Evolutionary conservation across 495 filamentous ascomycete species (phyloP).

Genomic region (Staphylotrichum longicolle): DNA sequence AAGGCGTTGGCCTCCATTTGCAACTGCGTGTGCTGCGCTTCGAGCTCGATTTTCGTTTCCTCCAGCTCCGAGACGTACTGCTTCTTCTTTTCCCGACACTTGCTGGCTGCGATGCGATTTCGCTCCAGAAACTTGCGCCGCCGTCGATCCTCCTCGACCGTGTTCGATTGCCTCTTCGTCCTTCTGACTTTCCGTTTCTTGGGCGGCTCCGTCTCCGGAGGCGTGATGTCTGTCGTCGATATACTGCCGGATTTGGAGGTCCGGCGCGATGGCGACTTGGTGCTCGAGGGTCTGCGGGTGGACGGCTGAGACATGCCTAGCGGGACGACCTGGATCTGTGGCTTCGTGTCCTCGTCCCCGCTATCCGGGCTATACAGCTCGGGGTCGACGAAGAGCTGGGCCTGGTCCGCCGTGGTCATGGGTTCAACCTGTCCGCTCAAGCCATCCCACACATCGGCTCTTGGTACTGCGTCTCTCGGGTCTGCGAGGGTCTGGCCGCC

Average conservation of each 20-base stretch:
- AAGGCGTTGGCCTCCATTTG: not conserved
- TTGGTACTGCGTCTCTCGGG: constrained; percentile 6
- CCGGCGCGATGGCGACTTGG: constrained; percentile 26
- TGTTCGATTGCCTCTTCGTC: constrained; percentile 16
- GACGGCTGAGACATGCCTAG: constrained; percentile 22
- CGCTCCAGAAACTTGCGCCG: constrained; percentile 64
- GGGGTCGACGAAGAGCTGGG: constrained; percentile 30
- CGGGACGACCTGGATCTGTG: constrained; percentile 25
- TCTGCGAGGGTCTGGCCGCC: constrained; percentile 8
- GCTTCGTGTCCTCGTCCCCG: constrained; percentile 24
- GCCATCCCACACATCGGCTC: constrained; percentile 21
- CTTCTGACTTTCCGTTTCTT: constrained; percentile 26
- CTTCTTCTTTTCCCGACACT: constrained; percentile 87
- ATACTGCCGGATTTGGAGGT: constrained; percentile 25
- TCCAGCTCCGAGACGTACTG: constrained; percentile 64
- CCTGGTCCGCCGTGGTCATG: constrained; percentile 19
- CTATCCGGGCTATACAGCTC: constrained; percentile 25
- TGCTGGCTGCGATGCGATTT: constrained; percentile 80
- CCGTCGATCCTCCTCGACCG: constrained; percentile 31
- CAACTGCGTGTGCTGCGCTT: constrained; percentile 25
- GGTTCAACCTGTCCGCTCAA: constrained; percentile 24
- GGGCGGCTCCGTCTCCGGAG: constrained; percentile 22
- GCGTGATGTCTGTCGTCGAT: constrained; percentile 28
- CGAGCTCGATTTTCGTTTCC: constrained; percentile 42
- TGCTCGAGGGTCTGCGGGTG: constrained; percentile 29